A percentile compares a stretch with the other conserved stretches of the same genome.
phyloP scores from a whole-genome alignment of 2,329 filamentous ascomycete genomes.

The Lachnellula occidentalis region DNA sequence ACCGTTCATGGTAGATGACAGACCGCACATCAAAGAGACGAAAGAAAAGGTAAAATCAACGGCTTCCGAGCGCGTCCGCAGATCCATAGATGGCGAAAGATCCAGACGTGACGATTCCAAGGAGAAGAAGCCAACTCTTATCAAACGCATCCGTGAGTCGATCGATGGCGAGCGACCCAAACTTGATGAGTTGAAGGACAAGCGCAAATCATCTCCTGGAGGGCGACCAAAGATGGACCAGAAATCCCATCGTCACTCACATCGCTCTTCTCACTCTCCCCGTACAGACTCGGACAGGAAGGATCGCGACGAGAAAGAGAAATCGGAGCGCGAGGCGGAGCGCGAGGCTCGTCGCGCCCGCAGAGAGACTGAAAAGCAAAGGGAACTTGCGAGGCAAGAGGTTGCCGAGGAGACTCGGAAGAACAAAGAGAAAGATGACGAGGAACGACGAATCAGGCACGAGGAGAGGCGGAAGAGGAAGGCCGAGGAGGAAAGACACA shows the following conservation, averaged over 20 bases:
- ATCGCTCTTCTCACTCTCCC: conserved; percentile 6
- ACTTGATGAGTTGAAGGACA: neutral
- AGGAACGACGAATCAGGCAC: conserved; percentile 16
- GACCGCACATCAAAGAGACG: conserved; percentile 20
- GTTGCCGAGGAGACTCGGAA: conserved; percentile 18
- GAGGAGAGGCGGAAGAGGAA: conserved; percentile 21
- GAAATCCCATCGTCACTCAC: conserved; percentile 9
- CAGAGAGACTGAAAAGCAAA: conserved; percentile 21
- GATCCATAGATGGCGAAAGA: conserved; percentile 16
- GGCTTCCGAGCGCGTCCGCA: conserved; percentile 18
- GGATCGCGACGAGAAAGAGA: conserved; percentile 14
- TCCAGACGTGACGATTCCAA: conserved; percentile 1
- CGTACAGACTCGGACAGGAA: conserved; percentile 12
- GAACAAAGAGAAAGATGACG: conserved; percentile 22
- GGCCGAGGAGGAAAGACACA: conserved; percentile 17
- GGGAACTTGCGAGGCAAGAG: conserved; percentile 19
- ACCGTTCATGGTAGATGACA: conserved; percentile 20
- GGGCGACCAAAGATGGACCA: neutral
- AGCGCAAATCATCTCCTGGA: conserved; percentile 3
- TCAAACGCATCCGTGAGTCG: neutral
- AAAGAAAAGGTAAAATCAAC: conserved; percentile 13
- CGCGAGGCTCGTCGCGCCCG: conserved; percentile 20
- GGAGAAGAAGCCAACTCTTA: neutral
- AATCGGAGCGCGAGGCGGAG: conserved; percentile 26
- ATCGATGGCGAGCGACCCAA: neutral